Evolutionary conservation across 73 alveolate species (phyloP).

Genomic region (Paramecium octaurelia): DNA sequence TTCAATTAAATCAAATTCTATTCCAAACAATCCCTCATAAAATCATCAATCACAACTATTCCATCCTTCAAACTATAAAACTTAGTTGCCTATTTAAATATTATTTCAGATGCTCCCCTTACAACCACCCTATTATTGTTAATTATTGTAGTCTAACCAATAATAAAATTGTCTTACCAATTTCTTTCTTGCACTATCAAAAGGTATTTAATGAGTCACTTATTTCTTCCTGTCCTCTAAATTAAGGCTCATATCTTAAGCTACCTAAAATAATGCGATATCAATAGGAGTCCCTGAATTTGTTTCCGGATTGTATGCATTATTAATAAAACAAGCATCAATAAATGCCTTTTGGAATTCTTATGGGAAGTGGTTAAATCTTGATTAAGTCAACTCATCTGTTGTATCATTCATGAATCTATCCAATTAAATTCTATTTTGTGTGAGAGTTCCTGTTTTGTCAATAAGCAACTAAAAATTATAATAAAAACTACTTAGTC

Average conservation of each 20-base stretch:
- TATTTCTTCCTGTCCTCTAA: background rate
- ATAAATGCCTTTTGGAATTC: conserved; percentile 1
- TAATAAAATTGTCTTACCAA: background rate
- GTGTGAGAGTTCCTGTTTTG: conserved; percentile 88
- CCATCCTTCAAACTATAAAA: conserved; percentile 66
- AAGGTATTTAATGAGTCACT: conserved; percentile 62
- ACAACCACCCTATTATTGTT: conserved; percentile 63
- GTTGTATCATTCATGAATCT: conserved; percentile 3
- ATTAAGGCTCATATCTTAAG: background rate
- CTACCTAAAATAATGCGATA: conserved; percentile 48
- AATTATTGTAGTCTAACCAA: conserved; percentile 16
- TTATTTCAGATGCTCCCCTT: conserved; percentile 79
- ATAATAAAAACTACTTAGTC: conserved; percentile 65
- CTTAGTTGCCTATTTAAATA: conserved; percentile 59
- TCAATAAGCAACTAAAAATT: conserved; percentile 26
- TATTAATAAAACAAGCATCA: background rate
- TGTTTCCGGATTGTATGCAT: background rate
- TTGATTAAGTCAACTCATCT: background rate
- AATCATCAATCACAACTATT: conserved; percentile 52
- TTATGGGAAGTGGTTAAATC: background rate
- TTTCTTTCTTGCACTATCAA: conserved; percentile 76
- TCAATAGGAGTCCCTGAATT: conserved; percentile 70
- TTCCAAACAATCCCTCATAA: background rate
- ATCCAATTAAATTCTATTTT: background rate
- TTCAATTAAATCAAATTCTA: conserved; percentile 67